Evolutionary conservation across 108 stramenopile genomes (phyloP).

Genomic region (Cyclotella distinguenda): DNA sequence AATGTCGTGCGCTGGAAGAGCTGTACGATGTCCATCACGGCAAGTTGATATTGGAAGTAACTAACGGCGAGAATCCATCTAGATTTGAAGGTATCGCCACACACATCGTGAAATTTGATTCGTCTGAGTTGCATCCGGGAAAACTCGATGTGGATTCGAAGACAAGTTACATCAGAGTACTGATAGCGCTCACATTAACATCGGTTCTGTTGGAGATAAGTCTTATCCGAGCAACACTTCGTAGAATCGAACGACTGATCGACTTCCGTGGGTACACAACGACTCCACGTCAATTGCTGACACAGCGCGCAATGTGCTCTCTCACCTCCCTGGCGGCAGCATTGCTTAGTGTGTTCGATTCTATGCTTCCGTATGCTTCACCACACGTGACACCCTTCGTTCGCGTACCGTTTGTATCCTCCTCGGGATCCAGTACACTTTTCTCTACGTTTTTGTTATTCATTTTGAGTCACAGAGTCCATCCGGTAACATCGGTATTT

Average conservation of each 20-base stretch:
- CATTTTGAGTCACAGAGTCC: constrained; percentile 31
- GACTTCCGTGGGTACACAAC: constrained; percentile 26
- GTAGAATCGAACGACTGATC: constrained; percentile 11
- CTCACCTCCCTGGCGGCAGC: constrained; percentile 43
- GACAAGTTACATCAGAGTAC: constrained; percentile 31
- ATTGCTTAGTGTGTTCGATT: constrained; percentile 40
- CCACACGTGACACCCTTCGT: constrained; percentile 46
- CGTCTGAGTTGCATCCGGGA: not conserved
- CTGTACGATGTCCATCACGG: constrained; percentile 31
- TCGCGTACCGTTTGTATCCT: constrained; percentile 16
- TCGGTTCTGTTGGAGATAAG: constrained; percentile 32
- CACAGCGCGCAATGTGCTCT: constrained; percentile 48
- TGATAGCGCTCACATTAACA: constrained; percentile 27
- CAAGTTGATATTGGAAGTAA: constrained; percentile 18
- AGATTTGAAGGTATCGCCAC: constrained; percentile 18
- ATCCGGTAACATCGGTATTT: constrained; percentile 42
- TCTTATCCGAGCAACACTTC: constrained; percentile 11
- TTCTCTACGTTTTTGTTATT: constrained; percentile 35
- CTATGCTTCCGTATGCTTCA: constrained; percentile 42
- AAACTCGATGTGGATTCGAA: not conserved
- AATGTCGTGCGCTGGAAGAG: constrained; percentile 63
- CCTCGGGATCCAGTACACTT: constrained; percentile 27
- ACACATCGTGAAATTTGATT: not conserved
- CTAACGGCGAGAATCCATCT: not conserved
- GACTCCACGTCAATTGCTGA: constrained; percentile 19